Evolutionary conservation across 495 filamentous ascomycete species (phyloP), one percentile per base, ranked within the genome.

Genomic region (Penicillium desertorum): DNA sequence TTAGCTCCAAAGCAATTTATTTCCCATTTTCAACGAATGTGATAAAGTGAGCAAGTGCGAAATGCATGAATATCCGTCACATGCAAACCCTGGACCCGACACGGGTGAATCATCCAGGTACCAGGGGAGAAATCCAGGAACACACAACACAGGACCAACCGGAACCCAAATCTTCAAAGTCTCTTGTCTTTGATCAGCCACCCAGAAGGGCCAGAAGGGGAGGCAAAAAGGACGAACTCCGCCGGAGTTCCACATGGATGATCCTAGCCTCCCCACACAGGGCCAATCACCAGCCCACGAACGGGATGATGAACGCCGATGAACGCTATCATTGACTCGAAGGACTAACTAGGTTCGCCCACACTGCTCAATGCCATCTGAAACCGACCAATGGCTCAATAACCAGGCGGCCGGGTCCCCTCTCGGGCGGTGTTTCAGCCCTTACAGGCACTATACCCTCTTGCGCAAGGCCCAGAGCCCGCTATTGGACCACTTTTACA

Each of bases 401-500:
- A 47, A 37, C 53, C 43, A 27, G 32, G 14, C 16, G 22, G 19
- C 43, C 46, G 53, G 42, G 30, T 20, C 45, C 27, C 22, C 32
- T 37, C 30, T 47, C 20, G 20, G 37, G 17, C 20, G 10, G 17
- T 23, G 44, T 47, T 55, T 55, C 53, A 45, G 23, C 53, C 53
- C 53, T 55, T 55, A 47, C 53, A 39, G 45, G 23, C 20, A 19
- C n/a, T 32, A 12, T 47, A 29, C 50, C 23, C 50, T 43, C 22
- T 9, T 34, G 51, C 51, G 44, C 43, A 45, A 46, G 53, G 53
- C 20, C 30, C 29, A 12, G 34, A 41, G 53, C 53, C 53, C 53
- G 53, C 32, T 16, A 47, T 36, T 55, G 53, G 53, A n/a, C 43
- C 53, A 55, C 53, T 55, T 55, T 55, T 46, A 46, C 53, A 55